Evolutionary conservation across 768 basidiomycete genomes (phyloP), one percentile per base, ranked within the genome.

Genomic region (Termitomyces heimii): DNA sequence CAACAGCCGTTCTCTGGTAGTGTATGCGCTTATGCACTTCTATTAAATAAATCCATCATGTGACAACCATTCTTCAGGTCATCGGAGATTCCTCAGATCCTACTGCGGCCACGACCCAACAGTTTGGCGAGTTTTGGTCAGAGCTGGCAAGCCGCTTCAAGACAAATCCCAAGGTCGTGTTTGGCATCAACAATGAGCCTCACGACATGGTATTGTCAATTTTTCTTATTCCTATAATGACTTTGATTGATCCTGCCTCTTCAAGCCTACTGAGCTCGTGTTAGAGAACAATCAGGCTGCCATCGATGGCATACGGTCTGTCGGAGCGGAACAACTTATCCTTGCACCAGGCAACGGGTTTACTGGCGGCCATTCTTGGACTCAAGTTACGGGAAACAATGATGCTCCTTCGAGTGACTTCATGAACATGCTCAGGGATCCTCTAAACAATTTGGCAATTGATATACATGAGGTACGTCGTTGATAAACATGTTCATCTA

Each of bases 101-200:
- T 28, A 73, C 63, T 2, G 77, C 77, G 35, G 77, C 77, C 3
- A 76, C 77, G 0, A 77, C 77, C 0, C 55, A 53, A n/a, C 74
- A 78, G 58, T 78, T 78, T 60, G 64, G 67, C 24, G 69, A 64
- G 31, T 78, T 78, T 63, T 78, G 75, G 75, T 48, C 66, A 37
- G 75, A 78, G 50, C 66, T 79, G 28, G 77, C 76, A 12, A 55
- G 58, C 5, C 72, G 77, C 10, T 79, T 79, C 59, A 66, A 60
- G 0, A 50, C 58, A 32, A 79, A 78, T 54, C 72, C 73, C 7
- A 73, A 73, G 22, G 76, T 79, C 35, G 62, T 79, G n/a, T 79
- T 79, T 60, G 75, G 77, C 3, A 72, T 77, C 43, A 77, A 77
- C 64, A 79, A 79, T 61, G 77, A 79, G 54, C 77, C 77, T 4